Evolutionary conservation across 202 grass and related monocot genomes (phyloP).

Genomic region (Musa balbisiana): DNA sequence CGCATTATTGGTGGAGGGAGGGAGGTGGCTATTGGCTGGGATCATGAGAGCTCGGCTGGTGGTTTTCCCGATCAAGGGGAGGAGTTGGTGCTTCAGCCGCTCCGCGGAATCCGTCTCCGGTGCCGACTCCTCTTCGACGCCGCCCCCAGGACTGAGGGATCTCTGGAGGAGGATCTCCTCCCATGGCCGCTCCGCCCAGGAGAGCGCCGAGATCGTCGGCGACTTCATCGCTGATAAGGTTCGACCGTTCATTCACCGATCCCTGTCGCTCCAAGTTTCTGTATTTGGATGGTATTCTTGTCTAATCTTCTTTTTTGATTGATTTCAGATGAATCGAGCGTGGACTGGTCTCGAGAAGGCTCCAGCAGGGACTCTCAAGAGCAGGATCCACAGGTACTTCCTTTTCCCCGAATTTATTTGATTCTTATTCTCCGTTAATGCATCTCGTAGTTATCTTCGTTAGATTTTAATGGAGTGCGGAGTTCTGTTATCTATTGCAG

Average conservation of each 20-base stretch:
- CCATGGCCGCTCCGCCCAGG: conserved; percentile 28
- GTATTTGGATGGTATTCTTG: not conserved
- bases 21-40: not conserved
- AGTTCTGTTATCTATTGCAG: conserved; percentile 25
- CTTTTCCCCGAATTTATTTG: not conserved
- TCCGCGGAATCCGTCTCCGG: conserved; percentile 17
- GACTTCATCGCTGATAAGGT: conserved; percentile 79
- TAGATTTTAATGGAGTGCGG: conserved; percentile 2
- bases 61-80: conserved; percentile 78
- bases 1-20: not conserved
- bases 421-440: not conserved
- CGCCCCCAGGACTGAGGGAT: conserved; percentile 37
- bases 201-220: conserved; percentile 52
- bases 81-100: conserved; percentile 65
- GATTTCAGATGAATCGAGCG: conserved; percentile 59
- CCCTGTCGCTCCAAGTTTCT: conserved; percentile 1
- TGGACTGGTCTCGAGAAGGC: conserved; percentile 80
- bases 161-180: conserved; percentile 56
- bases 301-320: conserved; percentile 13
- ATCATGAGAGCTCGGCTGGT: conserved; percentile 76
- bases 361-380: conserved; percentile 73
- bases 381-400: conserved; percentile 56
- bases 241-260: conserved; percentile 2
- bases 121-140: conserved; percentile 6
- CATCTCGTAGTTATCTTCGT: not conserved